A percentile compares a stretch with the other conserved stretches of the same genome.
These are phyloP conservation scores for Tetrapisispora iriomotensis DNA, from an alignment of 805 yeast genomes.

Conservation along the genomic window DNA sequence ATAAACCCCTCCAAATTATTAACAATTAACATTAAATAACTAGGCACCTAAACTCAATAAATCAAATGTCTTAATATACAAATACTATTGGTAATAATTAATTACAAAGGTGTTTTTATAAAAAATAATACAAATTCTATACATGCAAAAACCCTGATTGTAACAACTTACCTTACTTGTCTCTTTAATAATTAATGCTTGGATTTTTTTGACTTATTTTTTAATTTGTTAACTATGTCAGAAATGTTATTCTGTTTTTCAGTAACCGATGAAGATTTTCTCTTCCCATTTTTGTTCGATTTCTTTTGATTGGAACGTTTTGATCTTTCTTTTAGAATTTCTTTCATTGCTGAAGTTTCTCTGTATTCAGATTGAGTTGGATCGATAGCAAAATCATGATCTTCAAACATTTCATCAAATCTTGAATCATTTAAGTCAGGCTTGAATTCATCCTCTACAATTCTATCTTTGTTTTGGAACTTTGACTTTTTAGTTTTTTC, in stretches of 20 bases:
- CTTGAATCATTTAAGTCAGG: constrained; percentile 77
- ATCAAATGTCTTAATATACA: too few relatives aligned
- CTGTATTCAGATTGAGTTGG: constrained; percentile 87
- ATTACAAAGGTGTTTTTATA: too few relatives aligned
- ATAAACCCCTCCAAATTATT: too few relatives aligned
- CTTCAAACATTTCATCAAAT: constrained; percentile 73
- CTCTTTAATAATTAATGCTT: background rate
- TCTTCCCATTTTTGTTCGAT: constrained; percentile 14
- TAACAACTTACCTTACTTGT: too few relatives aligned
- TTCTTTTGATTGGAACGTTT: constrained; percentile 34
- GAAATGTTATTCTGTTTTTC: constrained; percentile 10
- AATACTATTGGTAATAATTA: too few relatives aligned
- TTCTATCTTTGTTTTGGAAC: constrained; percentile 38
- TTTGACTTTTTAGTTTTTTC: constrained; percentile 41
- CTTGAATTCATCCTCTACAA: constrained; percentile 46
- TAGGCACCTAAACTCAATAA: background rate
- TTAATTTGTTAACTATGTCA: constrained; percentile 41
- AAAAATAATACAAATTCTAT: too few relatives aligned
- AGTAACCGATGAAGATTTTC: constrained; percentile 5
- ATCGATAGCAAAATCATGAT: constrained; percentile 88
- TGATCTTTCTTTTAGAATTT: constrained; percentile 66
- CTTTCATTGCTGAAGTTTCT: constrained; percentile 78
- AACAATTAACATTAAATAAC: background rate
- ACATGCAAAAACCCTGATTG: too few relatives aligned
- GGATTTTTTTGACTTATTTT: constrained; percentile 30